Percentiles rank a stretch among this genome's conserved stretches.
phyloP scores from a whole-genome alignment of 73 alveolate genomes.

The Paramecium sexaurelia region DNA sequence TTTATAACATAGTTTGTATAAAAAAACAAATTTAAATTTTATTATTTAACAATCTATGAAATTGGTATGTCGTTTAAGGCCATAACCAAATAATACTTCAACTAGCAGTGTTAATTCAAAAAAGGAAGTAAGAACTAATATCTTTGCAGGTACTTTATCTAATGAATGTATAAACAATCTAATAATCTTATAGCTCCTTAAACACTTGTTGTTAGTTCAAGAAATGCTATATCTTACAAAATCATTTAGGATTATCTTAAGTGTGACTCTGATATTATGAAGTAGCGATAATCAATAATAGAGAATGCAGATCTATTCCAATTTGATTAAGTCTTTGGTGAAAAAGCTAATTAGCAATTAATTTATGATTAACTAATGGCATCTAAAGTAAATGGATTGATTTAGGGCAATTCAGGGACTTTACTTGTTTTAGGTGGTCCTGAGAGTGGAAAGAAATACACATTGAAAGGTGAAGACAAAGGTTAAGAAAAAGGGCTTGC shows the following conservation, averaged over 20 bases:
- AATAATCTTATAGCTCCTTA: not conserved
- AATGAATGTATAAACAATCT: not conserved
- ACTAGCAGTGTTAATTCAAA: not conserved
- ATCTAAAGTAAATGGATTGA: not conserved
- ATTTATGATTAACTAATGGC: constrained; percentile 1
- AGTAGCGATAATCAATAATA: not conserved
- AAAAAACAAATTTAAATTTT: not conserved
- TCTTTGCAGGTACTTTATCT: not conserved
- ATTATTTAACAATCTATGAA: not conserved
- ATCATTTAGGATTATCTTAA: constrained; percentile 32
- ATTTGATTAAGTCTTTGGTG: constrained; percentile 54
- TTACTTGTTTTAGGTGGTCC: not conserved
- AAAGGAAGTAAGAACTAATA: not conserved
- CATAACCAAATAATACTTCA: constrained; percentile 22
- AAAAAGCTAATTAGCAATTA: not conserved
- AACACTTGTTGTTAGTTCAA: constrained; percentile 10
- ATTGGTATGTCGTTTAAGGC: constrained; percentile 45
- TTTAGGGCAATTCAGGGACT: not conserved
- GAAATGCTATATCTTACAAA: constrained; percentile 11
- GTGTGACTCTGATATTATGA: constrained; percentile 6
- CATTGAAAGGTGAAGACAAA: constrained; percentile 47
- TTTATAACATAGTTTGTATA: not conserved
- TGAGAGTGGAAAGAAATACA: constrained; percentile 35
- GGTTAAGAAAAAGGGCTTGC: constrained; percentile 28
- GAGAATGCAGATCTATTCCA: constrained; percentile 38